Evolutionary conservation across 2,329 filamentous ascomycete genomes (phyloP), one percentile per base, ranked within the genome.

Genomic region (Sordariomycetes sp.): DNA sequence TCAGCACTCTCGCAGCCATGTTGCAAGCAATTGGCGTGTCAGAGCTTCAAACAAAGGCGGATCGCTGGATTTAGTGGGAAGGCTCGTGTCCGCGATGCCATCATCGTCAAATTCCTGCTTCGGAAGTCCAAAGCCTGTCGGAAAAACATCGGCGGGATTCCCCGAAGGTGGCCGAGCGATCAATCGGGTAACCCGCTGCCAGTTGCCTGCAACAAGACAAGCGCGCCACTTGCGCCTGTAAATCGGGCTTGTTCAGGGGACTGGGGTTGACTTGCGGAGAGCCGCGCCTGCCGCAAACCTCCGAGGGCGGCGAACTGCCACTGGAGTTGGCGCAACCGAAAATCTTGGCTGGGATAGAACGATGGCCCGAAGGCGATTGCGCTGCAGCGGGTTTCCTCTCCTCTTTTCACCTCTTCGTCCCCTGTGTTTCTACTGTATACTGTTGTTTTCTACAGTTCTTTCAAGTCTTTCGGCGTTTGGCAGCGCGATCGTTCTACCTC

Each of bases 1-100:
- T 59, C 57, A 75, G 60, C 58, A 74, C 61, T 72, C 70, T 69
- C 51, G 71, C 66, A 61, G 70, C 70, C 72, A 76, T 76, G 21
- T 21, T 35, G 33, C 14, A 23, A 20, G 26, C 33, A 35, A 35
- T 35, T 35, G 33, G 33, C 33, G 33, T 18, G 18, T 14, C 4
- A 25, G n/a, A n/a, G n/a, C n/a, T n/a, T n/a, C n/a, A n/a, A n/a
- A n/a, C n/a, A n/a, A n/a, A n/a, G n/a, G n/a, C n/a, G n/a, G n/a
- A n/a, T n/a, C n/a, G n/a, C n/a, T 17, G 17, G 28, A 11, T 6
- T 14, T n/a, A 30, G 15, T 30, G 9, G 20, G 28, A 12, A 17
- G 28, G 17, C 15, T 30, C 28, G 28, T 9, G 28, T 9, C 8
- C 7, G 28, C 15, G 28, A 30, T 30, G 28, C 28, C 28, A 30